phyloP scores from a whole-genome alignment of 1,139 yeast species.

The Nematodospora anomalae region DNA sequence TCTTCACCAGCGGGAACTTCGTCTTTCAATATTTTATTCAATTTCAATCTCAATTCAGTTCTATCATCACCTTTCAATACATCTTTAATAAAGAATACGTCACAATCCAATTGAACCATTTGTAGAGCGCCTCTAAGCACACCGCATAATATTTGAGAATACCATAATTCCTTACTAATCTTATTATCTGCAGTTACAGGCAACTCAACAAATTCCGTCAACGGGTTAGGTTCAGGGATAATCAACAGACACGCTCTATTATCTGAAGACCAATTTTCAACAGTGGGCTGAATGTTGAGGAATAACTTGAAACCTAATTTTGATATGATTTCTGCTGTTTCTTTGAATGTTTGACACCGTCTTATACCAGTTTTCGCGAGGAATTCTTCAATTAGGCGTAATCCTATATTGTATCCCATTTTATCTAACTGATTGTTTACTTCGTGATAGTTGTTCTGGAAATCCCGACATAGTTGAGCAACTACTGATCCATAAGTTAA shows the following conservation, averaged over 20 bases:
- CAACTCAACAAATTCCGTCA: conserved; percentile 92
- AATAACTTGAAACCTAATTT: conserved; percentile 91
- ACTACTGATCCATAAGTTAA: conserved; percentile 93
- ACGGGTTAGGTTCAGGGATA: conserved; percentile 75
- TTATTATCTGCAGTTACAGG: conserved; percentile 64
- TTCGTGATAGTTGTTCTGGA: conserved; percentile 67
- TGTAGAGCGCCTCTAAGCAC: conserved; percentile 88
- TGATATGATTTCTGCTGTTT: conserved; percentile 83
- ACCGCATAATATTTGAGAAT: conserved; percentile 86
- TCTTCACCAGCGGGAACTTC: conserved; percentile 98
- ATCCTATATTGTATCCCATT: conserved; percentile 96
- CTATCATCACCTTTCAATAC: conserved; percentile 76
- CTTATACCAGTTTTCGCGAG: conserved; percentile 83
- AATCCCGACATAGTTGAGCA: conserved; percentile 87
- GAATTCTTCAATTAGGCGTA: conserved; percentile 89
- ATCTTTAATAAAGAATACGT: conserved; percentile 78
- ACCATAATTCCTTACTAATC: conserved; percentile 81
- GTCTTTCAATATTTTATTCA: conserved; percentile 76
- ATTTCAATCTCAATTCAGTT: conserved; percentile 76
- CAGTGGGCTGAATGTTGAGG: conserved; percentile 74
- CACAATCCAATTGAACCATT: conserved; percentile 94
- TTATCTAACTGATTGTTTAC: conserved; percentile 83
- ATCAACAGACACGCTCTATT: conserved; percentile 72
- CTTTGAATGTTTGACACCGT: conserved; percentile 76
- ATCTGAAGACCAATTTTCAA: conserved; percentile 77